phyloP scores from a whole-genome alignment of 2,329 filamentous ascomycete species.

The Arthrobotrys entomopaga region DNA sequence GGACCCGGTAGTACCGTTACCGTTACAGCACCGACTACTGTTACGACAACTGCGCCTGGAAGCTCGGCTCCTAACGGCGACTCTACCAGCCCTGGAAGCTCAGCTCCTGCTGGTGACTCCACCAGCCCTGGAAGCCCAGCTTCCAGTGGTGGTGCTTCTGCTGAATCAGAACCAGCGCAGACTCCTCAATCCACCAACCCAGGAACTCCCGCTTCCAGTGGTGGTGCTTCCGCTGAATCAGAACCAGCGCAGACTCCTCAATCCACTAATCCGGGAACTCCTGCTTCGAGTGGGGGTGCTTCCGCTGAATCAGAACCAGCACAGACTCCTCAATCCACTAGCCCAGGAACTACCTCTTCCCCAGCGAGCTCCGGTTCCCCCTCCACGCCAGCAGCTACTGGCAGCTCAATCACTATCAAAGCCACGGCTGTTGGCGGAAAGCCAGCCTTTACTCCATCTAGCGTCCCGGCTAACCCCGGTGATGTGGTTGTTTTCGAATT shows the following conservation, averaged over 20 bases:
- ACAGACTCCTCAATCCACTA: neutral
- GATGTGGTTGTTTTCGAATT: slow-evolving; percentile 28
- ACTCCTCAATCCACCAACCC: neutral
- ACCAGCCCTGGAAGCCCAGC: no score
- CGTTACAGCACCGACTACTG: slow-evolving; percentile 8
- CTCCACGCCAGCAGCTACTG: neutral
- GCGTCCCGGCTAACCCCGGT: slow-evolving; percentile 10
- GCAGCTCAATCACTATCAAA: slow-evolving; percentile 16
- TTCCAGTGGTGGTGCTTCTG: no score
- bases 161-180: no score
- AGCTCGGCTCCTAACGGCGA: no score
- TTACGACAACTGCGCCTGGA: neutral
- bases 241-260: no score
- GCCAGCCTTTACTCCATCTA: slow-evolving; percentile 13
- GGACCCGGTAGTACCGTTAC: slow-evolving; percentile 5
- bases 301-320: no score
- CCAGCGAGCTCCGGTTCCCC: neutral
- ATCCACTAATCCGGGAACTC: neutral
- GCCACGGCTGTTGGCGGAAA: slow-evolving; percentile 14
- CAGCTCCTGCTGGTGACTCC: no score
- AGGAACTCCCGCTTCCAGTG: neutral
- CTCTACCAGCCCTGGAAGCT: no score
- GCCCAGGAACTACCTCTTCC: neutral
- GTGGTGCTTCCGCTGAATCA: no score
- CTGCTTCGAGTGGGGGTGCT: neutral